A percentile compares a stretch with the other conserved stretches of the same genome.
phyloP scores from a whole-genome alignment of 345 rosid species.

The Bretschneidera sinensis region DNA sequence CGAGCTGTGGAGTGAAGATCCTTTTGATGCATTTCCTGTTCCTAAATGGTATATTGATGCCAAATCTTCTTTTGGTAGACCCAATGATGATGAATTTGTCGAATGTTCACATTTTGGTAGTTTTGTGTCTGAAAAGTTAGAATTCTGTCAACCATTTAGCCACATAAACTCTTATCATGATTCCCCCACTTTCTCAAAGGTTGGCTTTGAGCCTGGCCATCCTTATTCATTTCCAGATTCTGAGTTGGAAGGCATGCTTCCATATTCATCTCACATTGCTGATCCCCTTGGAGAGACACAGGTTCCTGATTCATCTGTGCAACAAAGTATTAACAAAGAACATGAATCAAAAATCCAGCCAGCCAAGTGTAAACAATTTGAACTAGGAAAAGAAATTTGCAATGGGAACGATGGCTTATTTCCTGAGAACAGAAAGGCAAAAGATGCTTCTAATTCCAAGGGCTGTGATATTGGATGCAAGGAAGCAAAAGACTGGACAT shows the following conservation, averaged over 20 bases:
- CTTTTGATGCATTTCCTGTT: slow-evolving; percentile 13
- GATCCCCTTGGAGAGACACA: slow-evolving; percentile 25
- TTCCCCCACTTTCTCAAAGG: slow-evolving; percentile 30
- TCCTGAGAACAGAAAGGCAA: slow-evolving; percentile 22
- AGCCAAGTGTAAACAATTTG: slow-evolving; percentile 20
- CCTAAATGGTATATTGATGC: slow-evolving; percentile 16
- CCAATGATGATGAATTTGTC: slow-evolving; percentile 12
- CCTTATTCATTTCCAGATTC: slow-evolving; percentile 25
- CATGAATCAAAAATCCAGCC: slow-evolving; percentile 18
- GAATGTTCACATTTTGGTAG: slow-evolving; percentile 17
- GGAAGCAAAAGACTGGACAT: slow-evolving; percentile 22
- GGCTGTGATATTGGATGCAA: slow-evolving; percentile 16
- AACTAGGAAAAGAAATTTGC: slow-evolving; percentile 15
- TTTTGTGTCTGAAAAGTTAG: slow-evolving; percentile 20
- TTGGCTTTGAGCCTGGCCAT: slow-evolving; percentile 24
- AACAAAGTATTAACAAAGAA: slow-evolving; percentile 30
- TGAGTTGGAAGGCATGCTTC: slow-evolving; percentile 13
- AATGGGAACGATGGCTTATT: neutral
- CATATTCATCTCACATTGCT: slow-evolving; percentile 28
- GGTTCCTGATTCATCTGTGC: slow-evolving; percentile 29
- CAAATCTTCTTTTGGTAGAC: slow-evolving; percentile 12
- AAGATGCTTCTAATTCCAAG: slow-evolving; percentile 20
- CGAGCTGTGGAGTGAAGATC: slow-evolving; percentile 24
- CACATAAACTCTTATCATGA: slow-evolving; percentile 10
- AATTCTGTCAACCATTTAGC: slow-evolving; percentile 19